Evolutionary conservation across 768 basidiomycete species (phyloP).

Genomic region (Mycena galericulata): DNA sequence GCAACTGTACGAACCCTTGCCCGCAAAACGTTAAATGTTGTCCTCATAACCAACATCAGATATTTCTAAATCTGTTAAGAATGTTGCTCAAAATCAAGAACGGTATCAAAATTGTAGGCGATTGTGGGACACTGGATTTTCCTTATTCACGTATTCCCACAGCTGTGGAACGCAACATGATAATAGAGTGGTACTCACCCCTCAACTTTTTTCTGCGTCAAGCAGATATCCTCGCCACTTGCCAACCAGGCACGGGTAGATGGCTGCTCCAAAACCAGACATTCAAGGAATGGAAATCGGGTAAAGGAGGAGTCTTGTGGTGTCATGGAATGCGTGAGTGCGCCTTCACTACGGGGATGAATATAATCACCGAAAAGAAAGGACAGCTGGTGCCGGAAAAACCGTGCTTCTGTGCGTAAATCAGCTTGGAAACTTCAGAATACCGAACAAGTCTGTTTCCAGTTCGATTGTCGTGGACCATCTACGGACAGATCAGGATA

Average conservation of each 20-base stretch:
- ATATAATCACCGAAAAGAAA: neutral
- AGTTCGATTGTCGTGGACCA: constrained; percentile 7
- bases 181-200: constrained; percentile 15
- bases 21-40: neutral
- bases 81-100: neutral
- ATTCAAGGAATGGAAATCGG: constrained; percentile 11
- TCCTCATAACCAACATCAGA: neutral
- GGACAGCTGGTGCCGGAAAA: constrained; percentile 16
- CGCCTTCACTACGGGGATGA: no score
- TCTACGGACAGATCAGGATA: neutral
- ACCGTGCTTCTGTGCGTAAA: constrained; percentile 4
- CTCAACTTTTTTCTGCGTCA: constrained; percentile 17
- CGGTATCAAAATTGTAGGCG: neutral
- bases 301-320: neutral
- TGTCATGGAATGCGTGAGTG: constrained; percentile 20
- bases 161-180: neutral
- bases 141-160: neutral
- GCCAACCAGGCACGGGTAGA: constrained; percentile 7
- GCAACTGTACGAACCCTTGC: neutral
- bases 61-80: neutral
- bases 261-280: neutral
- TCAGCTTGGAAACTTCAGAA: neutral
- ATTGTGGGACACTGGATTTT: no score
- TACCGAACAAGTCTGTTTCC: neutral
- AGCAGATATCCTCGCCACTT: constrained; percentile 1